Conservation (phyloP, 345 rosid genomes). For the Moricandia arvensis region DNA sequence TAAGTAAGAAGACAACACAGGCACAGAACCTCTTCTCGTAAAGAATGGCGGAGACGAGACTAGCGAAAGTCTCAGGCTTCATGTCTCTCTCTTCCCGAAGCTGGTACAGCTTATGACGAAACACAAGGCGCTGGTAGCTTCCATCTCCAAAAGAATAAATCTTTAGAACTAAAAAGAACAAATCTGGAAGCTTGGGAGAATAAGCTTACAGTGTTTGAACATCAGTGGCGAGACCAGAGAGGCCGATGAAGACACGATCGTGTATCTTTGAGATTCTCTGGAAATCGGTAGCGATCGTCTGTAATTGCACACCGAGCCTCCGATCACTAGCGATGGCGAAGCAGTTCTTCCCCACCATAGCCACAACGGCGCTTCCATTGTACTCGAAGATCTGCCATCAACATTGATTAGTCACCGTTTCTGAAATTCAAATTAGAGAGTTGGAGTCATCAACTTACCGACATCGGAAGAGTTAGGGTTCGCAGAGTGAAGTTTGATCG, state of each 20-base stretch:
- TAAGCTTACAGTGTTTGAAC: slow-evolving; percentile 89
- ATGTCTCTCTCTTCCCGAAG: slow-evolving; percentile 95
- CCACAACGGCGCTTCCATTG: slow-evolving; percentile 95
- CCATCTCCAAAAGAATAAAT: slow-evolving; percentile 28
- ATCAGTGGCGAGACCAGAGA: slow-evolving; percentile 93
- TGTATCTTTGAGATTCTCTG: slow-evolving; percentile 82
- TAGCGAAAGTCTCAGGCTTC: slow-evolving; percentile 99
- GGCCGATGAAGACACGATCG: slow-evolving; percentile 81
- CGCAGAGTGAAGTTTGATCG: slow-evolving; percentile 17
- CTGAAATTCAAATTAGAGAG: neutral
- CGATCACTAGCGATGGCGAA: slow-evolving; percentile 98
- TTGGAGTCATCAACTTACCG: slow-evolving; percentile 55
- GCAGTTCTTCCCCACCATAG: slow-evolving; percentile 99
- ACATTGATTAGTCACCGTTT: neutral
- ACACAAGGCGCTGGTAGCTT: slow-evolving; percentile 88
- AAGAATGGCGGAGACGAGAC: slow-evolving; percentile 87
- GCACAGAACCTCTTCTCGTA: slow-evolving; percentile 95
- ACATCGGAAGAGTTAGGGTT: slow-evolving; percentile 43
- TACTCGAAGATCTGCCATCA: slow-evolving; percentile 77
- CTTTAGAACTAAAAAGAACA: too few species aligned
- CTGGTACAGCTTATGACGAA: slow-evolving; percentile 86
- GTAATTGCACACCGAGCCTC: slow-evolving; percentile 91
- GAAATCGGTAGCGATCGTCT: slow-evolving; percentile 94
- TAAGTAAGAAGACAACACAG: neutral
- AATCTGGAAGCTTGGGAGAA: neutral